Evolutionary conservation across 2,329 filamentous ascomycete genomes (phyloP), one percentile per base, ranked within the genome.

Genomic region (Epichloe glyceriae): DNA sequence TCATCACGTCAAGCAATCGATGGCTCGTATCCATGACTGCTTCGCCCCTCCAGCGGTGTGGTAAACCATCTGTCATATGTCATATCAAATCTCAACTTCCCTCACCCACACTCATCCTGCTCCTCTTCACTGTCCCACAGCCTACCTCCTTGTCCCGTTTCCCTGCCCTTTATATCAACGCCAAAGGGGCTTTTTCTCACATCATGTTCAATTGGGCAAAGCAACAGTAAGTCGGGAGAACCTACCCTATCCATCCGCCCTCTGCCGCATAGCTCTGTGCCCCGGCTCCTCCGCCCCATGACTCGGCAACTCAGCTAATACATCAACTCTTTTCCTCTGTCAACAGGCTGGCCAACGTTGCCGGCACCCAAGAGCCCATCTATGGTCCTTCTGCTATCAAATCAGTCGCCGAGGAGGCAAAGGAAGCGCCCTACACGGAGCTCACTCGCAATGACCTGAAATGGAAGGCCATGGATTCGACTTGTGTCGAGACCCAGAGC

Each of bases 141-240:
- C 39, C 15, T 14, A 14, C 22, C 38, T 12, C 35, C 15, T 20
- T 37, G 6, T n/a, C 12, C 14, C 15, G 30, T 8, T 33, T n/a
- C n/a, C 8, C 22, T 26, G 15, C 15, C 17, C 26, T 41, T 39
- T n/a, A 15, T 20, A 7, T 33, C 26, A 14, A 20, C 14, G 3
- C 38, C 17, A 26, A n/a, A 3, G 30, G 14, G 17, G 7, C 6
- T 35, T 39, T 26, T 41, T n/a, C 20, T 15, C 43, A 4, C 67
- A 78, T 64, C 69, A 93, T 88, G 83, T 90, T 95, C 75, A 93
- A 88, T 75, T 96, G 89, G 89, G 84, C 89, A 61, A 93, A 95
- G 73, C 85, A 91, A 71, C 82, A 85, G 88, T 93, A 75, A 71
- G 86, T 56, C 56, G 3, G 30, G 30, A 45, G 22, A 17, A 34